Percentiles rank a stretch among this genome's conserved stretches.
These are phyloP conservation scores for Trichoderma reesei DNA, from an alignment of 495 filamentous ascomycete species.

Conservation along the genomic window DNA sequence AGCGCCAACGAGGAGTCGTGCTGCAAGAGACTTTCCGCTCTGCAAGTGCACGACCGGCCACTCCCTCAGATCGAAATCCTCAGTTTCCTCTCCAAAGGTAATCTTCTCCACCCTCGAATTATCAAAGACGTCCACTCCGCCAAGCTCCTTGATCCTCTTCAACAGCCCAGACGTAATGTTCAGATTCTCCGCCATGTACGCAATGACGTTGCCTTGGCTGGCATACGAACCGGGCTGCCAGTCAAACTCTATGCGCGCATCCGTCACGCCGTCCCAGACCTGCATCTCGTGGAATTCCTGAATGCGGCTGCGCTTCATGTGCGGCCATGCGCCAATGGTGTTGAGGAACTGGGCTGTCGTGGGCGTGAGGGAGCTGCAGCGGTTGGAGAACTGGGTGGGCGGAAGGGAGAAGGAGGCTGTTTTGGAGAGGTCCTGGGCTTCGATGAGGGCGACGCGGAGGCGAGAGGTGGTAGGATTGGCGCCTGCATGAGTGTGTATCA, in stretches of 20 bases:
- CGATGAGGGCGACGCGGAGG: constrained; percentile 80
- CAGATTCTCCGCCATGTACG: constrained; percentile 92
- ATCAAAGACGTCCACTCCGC: constrained; percentile 59
- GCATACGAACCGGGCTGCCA: constrained; percentile 44
- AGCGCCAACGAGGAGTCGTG: constrained; percentile 81
- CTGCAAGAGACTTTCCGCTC: constrained; percentile 52
- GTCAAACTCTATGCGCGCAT: constrained; percentile 81
- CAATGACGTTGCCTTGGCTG: constrained; percentile 48
- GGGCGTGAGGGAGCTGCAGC: constrained; percentile 89
- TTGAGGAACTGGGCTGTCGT: constrained; percentile 62
- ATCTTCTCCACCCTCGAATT: constrained; percentile 69
- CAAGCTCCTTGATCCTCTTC: constrained; percentile 56
- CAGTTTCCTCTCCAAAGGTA: constrained; percentile 56
- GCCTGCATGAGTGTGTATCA: constrained; percentile 29
- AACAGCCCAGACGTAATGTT: constrained; percentile 76
- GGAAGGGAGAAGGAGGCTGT: constrained; percentile 54
- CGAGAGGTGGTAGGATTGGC: constrained; percentile 62
- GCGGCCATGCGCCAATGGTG: constrained; percentile 79
- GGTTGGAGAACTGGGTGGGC: constrained; percentile 70
- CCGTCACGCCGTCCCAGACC: constrained; percentile 93
- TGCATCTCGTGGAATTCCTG: constrained; percentile 88
- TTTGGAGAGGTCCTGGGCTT: constrained; percentile 71
- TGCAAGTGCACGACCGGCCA: constrained; percentile 78
- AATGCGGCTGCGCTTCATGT: constrained; percentile 57
- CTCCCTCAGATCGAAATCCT: constrained; percentile 63